These are phyloP conservation scores for Dothideomycetidae sp. DNA, from an alignment of 2,329 filamentous ascomycete species.

Conservation along the genomic window DNA sequence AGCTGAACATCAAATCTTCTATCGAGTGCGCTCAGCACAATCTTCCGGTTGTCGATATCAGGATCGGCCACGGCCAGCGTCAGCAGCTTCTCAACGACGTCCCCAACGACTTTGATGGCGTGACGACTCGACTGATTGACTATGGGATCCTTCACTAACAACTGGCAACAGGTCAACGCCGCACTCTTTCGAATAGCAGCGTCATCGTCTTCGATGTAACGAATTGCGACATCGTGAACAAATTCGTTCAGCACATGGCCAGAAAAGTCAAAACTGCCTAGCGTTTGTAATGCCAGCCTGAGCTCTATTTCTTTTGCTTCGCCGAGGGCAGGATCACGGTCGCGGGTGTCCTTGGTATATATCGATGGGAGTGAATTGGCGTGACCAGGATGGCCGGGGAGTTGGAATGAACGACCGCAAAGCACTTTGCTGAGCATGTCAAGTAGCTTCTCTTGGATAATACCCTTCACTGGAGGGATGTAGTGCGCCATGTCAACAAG, in stretches of 20 bases:
- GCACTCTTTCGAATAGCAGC: conserved; percentile 86
- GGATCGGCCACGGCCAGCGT: conserved; percentile 87
- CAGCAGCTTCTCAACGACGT: conserved; percentile 92
- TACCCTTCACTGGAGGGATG: conserved; percentile 83
- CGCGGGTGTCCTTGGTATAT: conserved; percentile 51
- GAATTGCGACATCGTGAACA: conserved; percentile 92
- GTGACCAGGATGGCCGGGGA: conserved; percentile 79
- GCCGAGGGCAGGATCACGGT: conserved; percentile 65
- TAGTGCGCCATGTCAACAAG: conserved; percentile 98
- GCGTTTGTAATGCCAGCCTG: conserved; percentile 79
- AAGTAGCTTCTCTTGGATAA: conserved; percentile 82
- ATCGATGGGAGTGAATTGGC: conserved; percentile 68
- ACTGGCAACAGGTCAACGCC: conserved; percentile 90
- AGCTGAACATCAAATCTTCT: conserved; percentile 89
- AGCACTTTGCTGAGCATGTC: conserved; percentile 92
- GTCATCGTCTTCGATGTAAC: conserved; percentile 94
- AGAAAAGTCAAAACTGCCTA: conserved; percentile 94
- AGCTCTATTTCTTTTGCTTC: conserved; percentile 74
- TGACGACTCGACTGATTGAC: conserved; percentile 97
- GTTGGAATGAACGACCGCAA: conserved; percentile 82
- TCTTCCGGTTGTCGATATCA: conserved; percentile 74
- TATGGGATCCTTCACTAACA: conserved; percentile 93
- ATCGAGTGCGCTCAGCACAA: conserved; percentile 78
- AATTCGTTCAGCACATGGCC: conserved; percentile 95
- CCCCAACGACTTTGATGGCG: conserved; percentile 89